These are phyloP conservation scores for Fraxinus excelsior DNA, from an alignment of 257 asterid genomes.

Conservation along the genomic window DNA sequence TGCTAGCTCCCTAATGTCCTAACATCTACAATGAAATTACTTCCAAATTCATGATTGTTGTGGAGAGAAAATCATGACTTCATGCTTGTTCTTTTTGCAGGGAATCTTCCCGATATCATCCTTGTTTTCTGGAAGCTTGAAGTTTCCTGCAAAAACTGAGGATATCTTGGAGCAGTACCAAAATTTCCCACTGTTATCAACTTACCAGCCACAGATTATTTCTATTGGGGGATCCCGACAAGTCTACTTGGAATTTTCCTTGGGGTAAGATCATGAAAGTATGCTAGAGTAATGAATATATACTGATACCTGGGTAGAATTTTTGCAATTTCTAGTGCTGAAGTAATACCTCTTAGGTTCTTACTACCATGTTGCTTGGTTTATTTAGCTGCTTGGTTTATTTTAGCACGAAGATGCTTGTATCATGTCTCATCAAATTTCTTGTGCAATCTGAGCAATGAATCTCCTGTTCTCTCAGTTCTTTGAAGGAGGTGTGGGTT, in stretches of 20 bases:
- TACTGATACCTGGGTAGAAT: neutral
- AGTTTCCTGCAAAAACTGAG: slow-evolving; percentile 58
- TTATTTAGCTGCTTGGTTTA: neutral
- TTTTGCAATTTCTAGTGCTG: neutral
- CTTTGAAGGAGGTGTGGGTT: slow-evolving; percentile 89
- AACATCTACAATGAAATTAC: neutral
- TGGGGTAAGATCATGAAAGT: slow-evolving; percentile 58
- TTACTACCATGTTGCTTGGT: neutral
- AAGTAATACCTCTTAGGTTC: neutral
- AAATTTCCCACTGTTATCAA: slow-evolving; percentile 56
- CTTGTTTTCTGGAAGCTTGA: slow-evolving; percentile 74
- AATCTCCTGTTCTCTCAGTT: slow-evolving; percentile 46
- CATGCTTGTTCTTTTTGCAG: slow-evolving; percentile 43
- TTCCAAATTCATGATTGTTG: slow-evolving; percentile 9
- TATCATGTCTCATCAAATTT: neutral
- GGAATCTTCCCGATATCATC: slow-evolving; percentile 79
- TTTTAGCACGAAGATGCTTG: neutral
- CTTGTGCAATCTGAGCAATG: slow-evolving; percentile 4
- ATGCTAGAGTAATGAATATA: neutral
- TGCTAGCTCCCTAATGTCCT: neutral
- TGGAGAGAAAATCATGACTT: slow-evolving; percentile 13
- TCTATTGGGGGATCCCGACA: slow-evolving; percentile 61
- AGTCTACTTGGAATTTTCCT: slow-evolving; percentile 69
- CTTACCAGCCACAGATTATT: slow-evolving; percentile 35
- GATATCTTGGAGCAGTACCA: slow-evolving; percentile 50